Evolutionary conservation across 306 rosid species (phyloP).

Genomic region (Astragalus membranaceus): DNA sequence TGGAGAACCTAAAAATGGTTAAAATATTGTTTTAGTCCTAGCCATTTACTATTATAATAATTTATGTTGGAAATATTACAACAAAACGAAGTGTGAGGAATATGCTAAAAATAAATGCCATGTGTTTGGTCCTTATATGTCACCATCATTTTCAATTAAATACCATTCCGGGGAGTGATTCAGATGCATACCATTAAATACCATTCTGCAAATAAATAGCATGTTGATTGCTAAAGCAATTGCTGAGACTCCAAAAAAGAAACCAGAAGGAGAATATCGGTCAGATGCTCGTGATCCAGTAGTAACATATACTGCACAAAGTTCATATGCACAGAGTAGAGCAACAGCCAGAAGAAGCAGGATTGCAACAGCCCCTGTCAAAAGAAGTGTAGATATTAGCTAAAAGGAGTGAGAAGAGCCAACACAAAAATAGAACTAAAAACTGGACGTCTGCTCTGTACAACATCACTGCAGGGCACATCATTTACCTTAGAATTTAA

Average conservation of each 20-base stretch:
- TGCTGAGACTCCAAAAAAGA: slow-evolving; percentile 99
- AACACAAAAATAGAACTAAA: background rate
- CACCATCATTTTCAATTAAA: slow-evolving; percentile 30
- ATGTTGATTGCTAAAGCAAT: slow-evolving; percentile 98
- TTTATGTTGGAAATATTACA: background rate
- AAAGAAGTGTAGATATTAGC: slow-evolving; percentile 17
- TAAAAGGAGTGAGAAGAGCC: background rate
- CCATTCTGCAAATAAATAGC: slow-evolving; percentile 98
- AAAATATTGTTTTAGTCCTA: background rate
- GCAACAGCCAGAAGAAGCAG: slow-evolving; percentile 97
- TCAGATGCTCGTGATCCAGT: slow-evolving; percentile 95
- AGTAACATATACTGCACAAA: slow-evolving; percentile 98
- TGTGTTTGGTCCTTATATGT: background rate
- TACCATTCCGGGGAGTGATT: slow-evolving; percentile 66
- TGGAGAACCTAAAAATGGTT: background rate
- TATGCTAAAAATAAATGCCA: background rate
- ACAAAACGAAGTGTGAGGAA: background rate
- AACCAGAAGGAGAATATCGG: slow-evolving; percentile 97
- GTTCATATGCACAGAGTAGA: slow-evolving; percentile 91
- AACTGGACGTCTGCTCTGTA: background rate
- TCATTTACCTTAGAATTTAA: background rate
- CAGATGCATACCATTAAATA: slow-evolving; percentile 74
- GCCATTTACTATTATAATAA: background rate
- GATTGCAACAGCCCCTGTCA: slow-evolving; percentile 89
- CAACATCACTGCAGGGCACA: background rate